These are phyloP conservation scores for Xylaria scruposa DNA, from an alignment of 495 filamentous ascomycete genomes.

Conservation along the genomic window DNA sequence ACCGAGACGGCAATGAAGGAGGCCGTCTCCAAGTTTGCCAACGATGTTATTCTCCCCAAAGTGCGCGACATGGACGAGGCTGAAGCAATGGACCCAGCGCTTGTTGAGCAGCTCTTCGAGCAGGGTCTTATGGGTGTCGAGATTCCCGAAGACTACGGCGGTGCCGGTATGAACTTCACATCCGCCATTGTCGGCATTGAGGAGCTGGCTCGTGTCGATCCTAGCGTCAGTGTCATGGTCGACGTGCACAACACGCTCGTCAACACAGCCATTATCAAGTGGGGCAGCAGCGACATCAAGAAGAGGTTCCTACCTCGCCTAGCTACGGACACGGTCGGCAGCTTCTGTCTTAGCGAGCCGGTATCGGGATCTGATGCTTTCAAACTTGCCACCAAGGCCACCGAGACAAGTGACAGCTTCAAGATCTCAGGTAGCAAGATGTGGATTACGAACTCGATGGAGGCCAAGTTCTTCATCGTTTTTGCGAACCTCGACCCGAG, in stretches of 20 bases:
- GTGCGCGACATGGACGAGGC: constrained; percentile 98
- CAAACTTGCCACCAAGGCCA: constrained; percentile 88
- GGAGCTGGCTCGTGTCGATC: constrained; percentile 93
- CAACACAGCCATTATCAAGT: constrained; percentile 91
- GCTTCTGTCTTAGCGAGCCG: constrained; percentile 96
- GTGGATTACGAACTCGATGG: constrained; percentile 99
- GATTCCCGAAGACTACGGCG: constrained; percentile 95
- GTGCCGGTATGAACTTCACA: constrained; percentile 98
- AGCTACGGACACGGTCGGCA: constrained; percentile 89
- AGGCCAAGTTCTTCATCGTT: constrained; percentile 94
- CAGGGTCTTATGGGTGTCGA: constrained; percentile 98
- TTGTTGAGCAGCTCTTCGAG: constrained; percentile 95
- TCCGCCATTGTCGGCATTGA: constrained; percentile 95
- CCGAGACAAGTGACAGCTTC: constrained; percentile 75
- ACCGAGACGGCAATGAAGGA: constrained; percentile 89
- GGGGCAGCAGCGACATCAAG: constrained; percentile 75
- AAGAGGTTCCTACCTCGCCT: constrained; percentile 86
- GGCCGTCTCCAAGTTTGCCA: constrained; percentile 87
- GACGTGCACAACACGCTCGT: constrained; percentile 98
- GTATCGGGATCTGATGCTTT: constrained; percentile 95
- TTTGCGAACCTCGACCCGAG: constrained; percentile 92
- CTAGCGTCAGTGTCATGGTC: constrained; percentile 89
- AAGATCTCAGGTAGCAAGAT: constrained; percentile 92
- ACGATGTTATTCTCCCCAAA: constrained; percentile 86
- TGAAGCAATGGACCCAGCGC: constrained; percentile 85